A percentile compares a stretch with the other conserved stretches of the same genome.
phyloP scores from a whole-genome alignment of 805 yeast species.

The Groenewaldozyma salmanticensis region DNA sequence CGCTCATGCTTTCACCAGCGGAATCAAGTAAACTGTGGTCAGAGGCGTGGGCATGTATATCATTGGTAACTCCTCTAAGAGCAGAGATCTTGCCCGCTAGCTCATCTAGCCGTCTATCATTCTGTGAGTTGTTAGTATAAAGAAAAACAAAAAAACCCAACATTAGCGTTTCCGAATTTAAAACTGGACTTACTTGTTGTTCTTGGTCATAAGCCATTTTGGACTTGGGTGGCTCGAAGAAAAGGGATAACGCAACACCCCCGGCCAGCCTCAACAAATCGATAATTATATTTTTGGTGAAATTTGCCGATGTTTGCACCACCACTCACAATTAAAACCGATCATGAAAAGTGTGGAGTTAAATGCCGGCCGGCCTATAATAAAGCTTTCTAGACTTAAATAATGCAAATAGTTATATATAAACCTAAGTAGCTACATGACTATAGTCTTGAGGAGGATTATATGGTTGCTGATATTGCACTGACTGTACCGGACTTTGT shows the following conservation, averaged over 20 bases:
- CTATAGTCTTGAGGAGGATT: neutral
- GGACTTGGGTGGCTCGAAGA: too few species aligned
- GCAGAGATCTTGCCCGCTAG: constrained; percentile 58
- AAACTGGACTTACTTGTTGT: neutral
- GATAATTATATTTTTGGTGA: too few species aligned
- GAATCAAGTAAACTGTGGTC: constrained; percentile 34
- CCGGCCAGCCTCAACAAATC: too few species aligned
- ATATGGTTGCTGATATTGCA: neutral
- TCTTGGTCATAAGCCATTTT: neutral
- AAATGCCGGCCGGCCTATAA: too few species aligned
- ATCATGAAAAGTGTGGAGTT: too few species aligned
- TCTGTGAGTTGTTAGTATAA: constrained; percentile 28
- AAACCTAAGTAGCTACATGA: neutral
- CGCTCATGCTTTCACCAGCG: constrained; percentile 42
- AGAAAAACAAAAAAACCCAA: too few species aligned
- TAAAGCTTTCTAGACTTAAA: too few species aligned
- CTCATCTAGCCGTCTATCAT: constrained; percentile 52
- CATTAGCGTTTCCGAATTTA: too few species aligned
- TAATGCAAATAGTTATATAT: neutral
- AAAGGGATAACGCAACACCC: too few species aligned
- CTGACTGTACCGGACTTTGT: neutral
- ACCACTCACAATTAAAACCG: too few species aligned
- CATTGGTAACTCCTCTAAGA: constrained; percentile 56
- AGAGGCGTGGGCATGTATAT: constrained; percentile 54
- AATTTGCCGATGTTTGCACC: too few species aligned